These are phyloP conservation scores for Trichoderma koningiopsis DNA, from an alignment of 2,329 filamentous ascomycete species.

Conservation along the genomic window DNA sequence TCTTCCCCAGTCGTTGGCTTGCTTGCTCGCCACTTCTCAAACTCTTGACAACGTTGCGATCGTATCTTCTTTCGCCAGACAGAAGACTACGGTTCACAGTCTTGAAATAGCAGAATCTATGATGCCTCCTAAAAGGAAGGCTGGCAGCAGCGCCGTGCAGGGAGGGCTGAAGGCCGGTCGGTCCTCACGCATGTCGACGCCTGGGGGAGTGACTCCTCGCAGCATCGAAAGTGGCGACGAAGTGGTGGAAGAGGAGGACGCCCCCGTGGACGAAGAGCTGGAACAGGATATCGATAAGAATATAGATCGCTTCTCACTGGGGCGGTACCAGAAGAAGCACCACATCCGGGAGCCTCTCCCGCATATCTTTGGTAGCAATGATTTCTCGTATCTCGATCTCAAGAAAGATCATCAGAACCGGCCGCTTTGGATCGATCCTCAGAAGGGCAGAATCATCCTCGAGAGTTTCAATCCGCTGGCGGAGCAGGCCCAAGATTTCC, in stretches of 20 bases:
- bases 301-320: slow-evolving; percentile 61
- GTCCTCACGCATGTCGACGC: slow-evolving; percentile 60
- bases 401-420: slow-evolving; percentile 89
- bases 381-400: slow-evolving; percentile 80
- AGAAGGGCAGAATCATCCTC: slow-evolving; percentile 82
- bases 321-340: slow-evolving; percentile 52
- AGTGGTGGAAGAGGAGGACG: slow-evolving; percentile 50
- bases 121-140: slow-evolving; percentile 76
- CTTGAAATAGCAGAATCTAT: slow-evolving; percentile 15
- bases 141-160: slow-evolving; percentile 48
- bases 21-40: slow-evolving; percentile 16
- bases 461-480: slow-evolving; percentile 93
- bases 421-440: slow-evolving; percentile 90
- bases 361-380: slow-evolving; percentile 54
- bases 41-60: neutral
- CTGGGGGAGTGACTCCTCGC: slow-evolving; percentile 61
- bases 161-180: slow-evolving; percentile 58
- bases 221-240: slow-evolving; percentile 60
- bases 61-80: neutral
- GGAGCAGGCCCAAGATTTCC: slow-evolving; percentile 85
- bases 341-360: slow-evolving; percentile 48
- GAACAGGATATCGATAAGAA: slow-evolving; percentile 60
- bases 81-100: slow-evolving; percentile 29
- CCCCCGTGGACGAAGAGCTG: slow-evolving; percentile 53
- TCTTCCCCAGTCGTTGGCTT: slow-evolving; percentile 8